Percentiles rank a stretch among this genome's conserved stretches.
phyloP scores from a whole-genome alignment of 108 stramenopile genomes.

The Aurantiochytrium sp. region DNA sequence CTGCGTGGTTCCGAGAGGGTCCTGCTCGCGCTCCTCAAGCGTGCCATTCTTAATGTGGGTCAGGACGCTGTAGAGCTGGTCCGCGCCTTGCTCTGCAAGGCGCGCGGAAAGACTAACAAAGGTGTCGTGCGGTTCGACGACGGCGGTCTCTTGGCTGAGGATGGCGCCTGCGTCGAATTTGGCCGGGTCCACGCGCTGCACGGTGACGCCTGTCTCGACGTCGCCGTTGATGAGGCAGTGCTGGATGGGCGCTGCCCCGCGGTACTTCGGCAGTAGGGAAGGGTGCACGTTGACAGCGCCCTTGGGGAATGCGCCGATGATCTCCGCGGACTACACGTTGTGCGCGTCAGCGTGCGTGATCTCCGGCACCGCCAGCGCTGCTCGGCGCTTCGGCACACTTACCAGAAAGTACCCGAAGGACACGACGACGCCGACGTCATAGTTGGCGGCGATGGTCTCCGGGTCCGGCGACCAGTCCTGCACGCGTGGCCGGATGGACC shows the following conservation, averaged over 20 bases:
- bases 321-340: not conserved
- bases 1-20: not conserved
- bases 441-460: not conserved
- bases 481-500: not conserved
- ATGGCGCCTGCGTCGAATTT: not conserved
- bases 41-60: not conserved
- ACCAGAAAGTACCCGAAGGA: not conserved
- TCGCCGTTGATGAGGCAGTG: constrained; percentile 24
- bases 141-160: not conserved
- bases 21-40: not conserved
- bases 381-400: no score
- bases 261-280: not conserved
- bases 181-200: not conserved
- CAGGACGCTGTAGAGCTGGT: not conserved
- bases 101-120: not conserved
- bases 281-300: constrained; percentile 13
- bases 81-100: not conserved
- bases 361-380: no score
- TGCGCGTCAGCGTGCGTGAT: no score
- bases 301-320: not conserved
- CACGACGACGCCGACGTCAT: not conserved
- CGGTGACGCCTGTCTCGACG: not conserved
- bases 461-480: not conserved
- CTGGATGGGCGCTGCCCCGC: constrained; percentile 5
- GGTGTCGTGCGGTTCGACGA: not conserved